These are phyloP conservation scores for Alternaria alternata DNA, from an alignment of 2,329 filamentous ascomycete genomes.

Conservation along the genomic window DNA sequence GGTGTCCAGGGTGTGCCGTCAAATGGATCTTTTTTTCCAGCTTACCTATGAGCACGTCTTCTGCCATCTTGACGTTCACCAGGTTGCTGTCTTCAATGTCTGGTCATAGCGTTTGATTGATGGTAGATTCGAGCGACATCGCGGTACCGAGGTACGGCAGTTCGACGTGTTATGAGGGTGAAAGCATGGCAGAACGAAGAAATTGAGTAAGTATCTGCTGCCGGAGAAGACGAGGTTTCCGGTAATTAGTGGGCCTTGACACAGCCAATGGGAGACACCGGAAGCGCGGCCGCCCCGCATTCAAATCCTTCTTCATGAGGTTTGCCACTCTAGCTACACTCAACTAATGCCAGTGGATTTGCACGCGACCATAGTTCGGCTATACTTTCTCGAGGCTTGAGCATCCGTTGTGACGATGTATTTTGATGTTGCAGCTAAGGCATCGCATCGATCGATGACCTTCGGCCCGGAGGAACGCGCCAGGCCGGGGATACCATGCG, in stretches of 20 bases:
- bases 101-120: neutral
- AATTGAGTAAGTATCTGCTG: neutral
- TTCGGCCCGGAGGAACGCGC: slow-evolving; percentile 9
- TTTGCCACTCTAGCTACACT: neutral
- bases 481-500: slow-evolving; percentile 6
- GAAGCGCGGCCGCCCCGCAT: neutral
- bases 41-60: neutral
- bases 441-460: slow-evolving; percentile 7
- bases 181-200: neutral
- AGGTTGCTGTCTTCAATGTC: neutral
- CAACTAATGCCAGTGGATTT: neutral
- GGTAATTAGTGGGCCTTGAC: neutral
- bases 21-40: neutral
- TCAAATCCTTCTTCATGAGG: neutral
- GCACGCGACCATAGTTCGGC: neutral
- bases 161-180: neutral
- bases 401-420: neutral
- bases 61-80: neutral
- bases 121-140: neutral
- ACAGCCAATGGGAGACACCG: neutral
- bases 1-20: neutral
- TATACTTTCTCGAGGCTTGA: neutral
- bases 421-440: neutral
- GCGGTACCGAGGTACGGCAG: neutral
- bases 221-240: neutral